These are phyloP conservation scores for Ulota crispa DNA, from an alignment of 225 moss, liverwort and hornwort species.

Conservation along the genomic window DNA sequence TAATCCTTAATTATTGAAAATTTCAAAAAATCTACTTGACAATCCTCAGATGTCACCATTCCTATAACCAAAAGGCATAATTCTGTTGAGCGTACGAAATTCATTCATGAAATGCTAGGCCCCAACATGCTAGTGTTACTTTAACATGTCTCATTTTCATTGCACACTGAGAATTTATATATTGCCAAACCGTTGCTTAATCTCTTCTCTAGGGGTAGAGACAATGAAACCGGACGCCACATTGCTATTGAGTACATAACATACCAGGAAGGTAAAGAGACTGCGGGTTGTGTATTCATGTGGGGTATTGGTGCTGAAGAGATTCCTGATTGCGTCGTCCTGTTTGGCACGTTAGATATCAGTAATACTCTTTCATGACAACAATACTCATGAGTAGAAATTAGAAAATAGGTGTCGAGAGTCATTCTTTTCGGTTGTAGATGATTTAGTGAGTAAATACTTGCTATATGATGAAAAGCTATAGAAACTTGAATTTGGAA, in stretches of 20 bases:
- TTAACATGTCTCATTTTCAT: background rate
- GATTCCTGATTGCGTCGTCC: constrained; percentile 98
- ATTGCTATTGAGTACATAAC: constrained; percentile 23
- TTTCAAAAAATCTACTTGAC: background rate
- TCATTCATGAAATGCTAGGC: background rate
- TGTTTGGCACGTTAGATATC: constrained; percentile 34
- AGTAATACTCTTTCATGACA: background rate
- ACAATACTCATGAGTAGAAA: background rate
- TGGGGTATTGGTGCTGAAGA: constrained; percentile 90
- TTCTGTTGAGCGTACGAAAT: background rate
- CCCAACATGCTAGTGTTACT: background rate
- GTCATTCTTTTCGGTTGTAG: background rate
- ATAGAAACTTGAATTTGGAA: background rate
- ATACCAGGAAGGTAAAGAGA: constrained; percentile 84
- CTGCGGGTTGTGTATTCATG: constrained; percentile 88
- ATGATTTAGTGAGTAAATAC: constrained; percentile 5
- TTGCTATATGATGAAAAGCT: background rate
- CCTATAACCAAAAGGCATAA: background rate
- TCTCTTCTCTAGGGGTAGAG: background rate
- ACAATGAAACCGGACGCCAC: background rate
- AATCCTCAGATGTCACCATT: background rate
- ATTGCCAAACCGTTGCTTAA: background rate
- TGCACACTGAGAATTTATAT: background rate
- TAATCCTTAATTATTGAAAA: background rate
- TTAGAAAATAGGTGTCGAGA: background rate